phyloP scores from a whole-genome alignment of 305 asterid species.

The Rubia tinctorum region DNA sequence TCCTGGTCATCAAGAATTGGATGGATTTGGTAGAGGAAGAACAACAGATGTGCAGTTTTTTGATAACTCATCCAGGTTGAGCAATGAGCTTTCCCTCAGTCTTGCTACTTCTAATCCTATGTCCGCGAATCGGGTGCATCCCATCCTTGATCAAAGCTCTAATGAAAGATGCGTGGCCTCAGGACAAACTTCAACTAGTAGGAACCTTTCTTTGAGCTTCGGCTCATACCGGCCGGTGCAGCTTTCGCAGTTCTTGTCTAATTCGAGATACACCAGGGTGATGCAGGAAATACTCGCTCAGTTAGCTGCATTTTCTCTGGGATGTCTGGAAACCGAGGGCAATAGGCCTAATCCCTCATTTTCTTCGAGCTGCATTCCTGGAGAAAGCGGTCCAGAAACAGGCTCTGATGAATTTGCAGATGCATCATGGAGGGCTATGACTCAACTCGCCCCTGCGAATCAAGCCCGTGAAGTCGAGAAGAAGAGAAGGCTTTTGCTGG shows the following conservation, averaged over 20 bases:
- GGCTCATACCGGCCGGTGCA: slow-evolving; percentile 45
- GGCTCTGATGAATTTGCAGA: slow-evolving; percentile 24
- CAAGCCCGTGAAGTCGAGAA: slow-evolving; percentile 33
- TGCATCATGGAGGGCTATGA: slow-evolving; percentile 14
- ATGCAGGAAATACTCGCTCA: slow-evolving; percentile 87
- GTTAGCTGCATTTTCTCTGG: slow-evolving; percentile 55
- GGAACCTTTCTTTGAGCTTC: slow-evolving; percentile 35
- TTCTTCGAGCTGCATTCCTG: slow-evolving; percentile 21
- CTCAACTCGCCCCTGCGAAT: slow-evolving; percentile 23
- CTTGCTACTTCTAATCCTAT: slow-evolving; percentile 52
- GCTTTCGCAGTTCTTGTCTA: slow-evolving; percentile 38
- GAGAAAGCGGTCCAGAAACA: slow-evolving; percentile 19
- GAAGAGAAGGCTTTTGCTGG: slow-evolving; percentile 57
- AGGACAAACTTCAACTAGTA: slow-evolving; percentile 46
- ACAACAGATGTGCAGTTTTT: slow-evolving; percentile 23
- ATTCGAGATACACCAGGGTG: slow-evolving; percentile 55
- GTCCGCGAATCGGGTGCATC: slow-evolving; percentile 12
- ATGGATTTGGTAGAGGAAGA: slow-evolving; percentile 24
- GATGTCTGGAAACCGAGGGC: slow-evolving; percentile 26
- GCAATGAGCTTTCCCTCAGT: slow-evolving; percentile 64
- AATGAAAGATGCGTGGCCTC: slow-evolving; percentile 31
- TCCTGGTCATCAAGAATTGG: slow-evolving; percentile 25
- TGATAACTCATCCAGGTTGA: slow-evolving; percentile 39
- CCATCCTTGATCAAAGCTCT: slow-evolving; percentile 39
- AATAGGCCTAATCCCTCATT: slow-evolving; percentile 14